Evolutionary conservation across 2,329 filamentous ascomycete species (phyloP).

Genomic region (Phialemoniopsis sp.): DNA sequence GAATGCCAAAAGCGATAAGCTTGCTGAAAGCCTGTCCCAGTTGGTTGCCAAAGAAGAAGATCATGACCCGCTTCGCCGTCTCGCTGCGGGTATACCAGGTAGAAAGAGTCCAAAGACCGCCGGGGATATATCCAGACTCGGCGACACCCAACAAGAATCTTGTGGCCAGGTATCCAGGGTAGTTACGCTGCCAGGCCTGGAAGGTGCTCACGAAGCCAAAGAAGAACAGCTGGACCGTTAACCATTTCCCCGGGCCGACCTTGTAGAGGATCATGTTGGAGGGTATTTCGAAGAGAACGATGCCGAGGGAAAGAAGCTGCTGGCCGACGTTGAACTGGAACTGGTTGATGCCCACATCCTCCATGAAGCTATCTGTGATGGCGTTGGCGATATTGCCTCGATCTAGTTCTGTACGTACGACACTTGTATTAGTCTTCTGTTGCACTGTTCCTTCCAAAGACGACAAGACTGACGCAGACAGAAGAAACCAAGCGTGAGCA

Average conservation of each 20-base stretch:
- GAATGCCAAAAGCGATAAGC: constrained; percentile 39
- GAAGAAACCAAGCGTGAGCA: constrained; percentile 36
- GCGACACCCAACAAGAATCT: constrained; percentile 45
- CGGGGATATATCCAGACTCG: constrained; percentile 53
- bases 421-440: too few species aligned
- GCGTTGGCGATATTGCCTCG: constrained; percentile 27
- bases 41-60: constrained; percentile 54
- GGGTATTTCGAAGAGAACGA: constrained; percentile 40
- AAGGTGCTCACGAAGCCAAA: constrained; percentile 50
- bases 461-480: constrained; percentile 26
- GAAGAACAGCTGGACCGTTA: constrained; percentile 47
- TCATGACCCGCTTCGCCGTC: constrained; percentile 44
- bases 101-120: constrained; percentile 43
- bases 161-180: constrained; percentile 41
- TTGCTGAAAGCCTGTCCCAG: constrained; percentile 37
- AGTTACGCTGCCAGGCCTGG: constrained; percentile 45
- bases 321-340: constrained; percentile 41
- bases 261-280: constrained; percentile 42
- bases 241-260: constrained; percentile 45
- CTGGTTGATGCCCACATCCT: constrained; percentile 28
- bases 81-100: constrained; percentile 52
- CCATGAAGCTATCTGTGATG: constrained; percentile 16
- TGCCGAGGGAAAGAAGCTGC: constrained; percentile 39
- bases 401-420: constrained; percentile 25
- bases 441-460: too few species aligned